Evolutionary conservation across 495 filamentous ascomycete species (phyloP).

Genomic region (Aspergillus asperescens): DNA sequence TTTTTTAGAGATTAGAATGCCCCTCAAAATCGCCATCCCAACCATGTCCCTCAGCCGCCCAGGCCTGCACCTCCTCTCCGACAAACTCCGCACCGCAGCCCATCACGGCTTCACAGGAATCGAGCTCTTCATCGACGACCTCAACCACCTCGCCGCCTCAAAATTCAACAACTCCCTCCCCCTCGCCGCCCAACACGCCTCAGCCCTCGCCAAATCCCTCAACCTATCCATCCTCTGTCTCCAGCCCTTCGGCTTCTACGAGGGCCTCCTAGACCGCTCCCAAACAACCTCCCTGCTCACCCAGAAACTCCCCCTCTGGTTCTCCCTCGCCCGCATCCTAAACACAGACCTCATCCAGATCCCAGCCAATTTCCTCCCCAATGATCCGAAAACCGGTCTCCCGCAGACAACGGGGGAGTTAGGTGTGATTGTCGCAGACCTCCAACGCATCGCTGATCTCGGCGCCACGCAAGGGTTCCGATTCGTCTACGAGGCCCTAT

Average conservation of each 20-base stretch:
- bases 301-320: constrained; percentile 63
- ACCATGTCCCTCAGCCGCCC: constrained; percentile 72
- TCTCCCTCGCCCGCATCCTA: constrained; percentile 58
- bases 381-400: constrained; percentile 33
- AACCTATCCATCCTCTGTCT: constrained; percentile 61
- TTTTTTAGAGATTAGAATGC: too few species aligned
- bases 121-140: constrained; percentile 79
- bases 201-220: constrained; percentile 51
- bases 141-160: constrained; percentile 57
- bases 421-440: constrained; percentile 57
- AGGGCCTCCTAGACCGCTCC: constrained; percentile 62
- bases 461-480: constrained; percentile 52
- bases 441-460: constrained; percentile 61
- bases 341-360: constrained; percentile 68
- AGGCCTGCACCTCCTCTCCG: constrained; percentile 55
- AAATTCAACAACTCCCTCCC: constrained; percentile 48
- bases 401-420: constrained; percentile 48
- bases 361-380: constrained; percentile 64
- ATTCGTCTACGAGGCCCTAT: constrained; percentile 73
- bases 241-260: constrained; percentile 77
- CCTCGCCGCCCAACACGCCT: constrained; percentile 53
- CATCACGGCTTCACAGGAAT: constrained; percentile 63
- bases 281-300: constrained; percentile 51
- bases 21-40: constrained; percentile 45
- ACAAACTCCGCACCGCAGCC: constrained; percentile 62